Conservation (phyloP, 495 filamentous ascomycete species). For the Corynascus novoguineensis region DNA sequence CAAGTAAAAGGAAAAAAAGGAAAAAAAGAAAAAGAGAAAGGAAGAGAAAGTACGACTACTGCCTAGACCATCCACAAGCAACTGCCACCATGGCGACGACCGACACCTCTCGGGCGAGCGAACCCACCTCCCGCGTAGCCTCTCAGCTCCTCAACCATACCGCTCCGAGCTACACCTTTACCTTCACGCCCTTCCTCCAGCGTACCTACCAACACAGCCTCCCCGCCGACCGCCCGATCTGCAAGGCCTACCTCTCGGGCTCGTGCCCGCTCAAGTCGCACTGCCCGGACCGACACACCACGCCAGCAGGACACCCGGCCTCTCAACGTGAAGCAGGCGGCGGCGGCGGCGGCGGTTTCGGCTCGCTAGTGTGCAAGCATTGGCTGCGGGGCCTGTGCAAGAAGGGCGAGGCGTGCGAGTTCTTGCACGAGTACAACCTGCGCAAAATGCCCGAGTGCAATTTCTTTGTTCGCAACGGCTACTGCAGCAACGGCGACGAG, state of each 20-base stretch:
- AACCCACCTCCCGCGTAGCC: constrained; percentile 30
- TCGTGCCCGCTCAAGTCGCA: constrained; percentile 71
- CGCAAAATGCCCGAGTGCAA: constrained; percentile 97
- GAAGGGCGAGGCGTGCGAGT: constrained; percentile 92
- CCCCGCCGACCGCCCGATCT: constrained; percentile 63
- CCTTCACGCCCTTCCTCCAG: constrained; percentile 69
- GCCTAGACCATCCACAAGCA: neutral
- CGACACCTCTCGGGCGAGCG: neutral
- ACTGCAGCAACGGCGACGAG: constrained; percentile 93
- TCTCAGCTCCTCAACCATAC: constrained; percentile 47
- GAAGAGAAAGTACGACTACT: no score
- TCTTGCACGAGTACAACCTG: constrained; percentile 96
- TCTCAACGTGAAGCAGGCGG: constrained; percentile 13
- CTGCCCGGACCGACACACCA: constrained; percentile 58
- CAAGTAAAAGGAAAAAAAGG: no score
- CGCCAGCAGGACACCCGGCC: neutral
- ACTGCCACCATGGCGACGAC: constrained; percentile 9
- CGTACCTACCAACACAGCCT: constrained; percentile 73
- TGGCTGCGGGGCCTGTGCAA: constrained; percentile 97
- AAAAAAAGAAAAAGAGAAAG: no score
- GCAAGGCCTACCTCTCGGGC: constrained; percentile 66
- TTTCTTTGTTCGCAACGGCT: constrained; percentile 80
- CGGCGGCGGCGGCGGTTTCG: constrained; percentile 40
- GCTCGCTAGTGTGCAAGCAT: constrained; percentile 91
- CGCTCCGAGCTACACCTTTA: constrained; percentile 58